phyloP scores from a whole-genome alignment of 352 stramenopile genomes.

The Globisporangium sylvaticum region DNA sequence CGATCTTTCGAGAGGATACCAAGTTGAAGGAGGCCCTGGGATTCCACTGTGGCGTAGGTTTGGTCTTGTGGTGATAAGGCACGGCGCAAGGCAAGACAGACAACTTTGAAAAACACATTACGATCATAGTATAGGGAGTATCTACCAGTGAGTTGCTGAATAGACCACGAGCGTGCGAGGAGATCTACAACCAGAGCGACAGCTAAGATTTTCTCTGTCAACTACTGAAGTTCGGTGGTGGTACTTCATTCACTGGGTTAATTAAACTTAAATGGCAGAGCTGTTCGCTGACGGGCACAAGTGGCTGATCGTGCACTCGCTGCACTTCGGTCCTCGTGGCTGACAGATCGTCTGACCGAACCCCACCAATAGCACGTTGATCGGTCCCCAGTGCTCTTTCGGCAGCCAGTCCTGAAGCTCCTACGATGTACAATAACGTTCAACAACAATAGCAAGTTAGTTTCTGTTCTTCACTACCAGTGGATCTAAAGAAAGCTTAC shows the following conservation, averaged over 20 bases:
- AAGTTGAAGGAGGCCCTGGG: too few relatives aligned
- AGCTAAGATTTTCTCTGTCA: not conserved
- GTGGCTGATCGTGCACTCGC: constrained; percentile 55
- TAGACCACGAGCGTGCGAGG: too few relatives aligned
- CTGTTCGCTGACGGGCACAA: constrained; percentile 64
- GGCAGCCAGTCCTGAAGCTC: constrained; percentile 95
- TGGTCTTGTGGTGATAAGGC: too few relatives aligned
- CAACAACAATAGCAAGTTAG: not conserved
- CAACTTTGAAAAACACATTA: too few relatives aligned
- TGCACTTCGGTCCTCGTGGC: constrained; percentile 67
- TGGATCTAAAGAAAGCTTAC: constrained; percentile 19
- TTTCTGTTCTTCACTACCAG: not conserved
- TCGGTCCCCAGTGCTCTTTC: constrained; percentile 78
- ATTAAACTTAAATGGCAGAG: not conserved
- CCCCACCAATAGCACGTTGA: constrained; percentile 94
- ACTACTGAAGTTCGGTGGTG: not conserved
- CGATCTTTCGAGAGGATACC: too few relatives aligned
- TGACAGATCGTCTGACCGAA: constrained; percentile 94
- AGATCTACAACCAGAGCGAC: not conserved
- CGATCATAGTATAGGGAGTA: too few relatives aligned
- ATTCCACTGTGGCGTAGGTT: too few relatives aligned
- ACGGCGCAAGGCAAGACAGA: too few relatives aligned
- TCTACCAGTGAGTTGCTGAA: too few relatives aligned
- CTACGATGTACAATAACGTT: constrained; percentile 16
- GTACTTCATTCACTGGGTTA: not conserved